Evolutionary conservation across 148 eudicot genomes (phyloP).

Genomic region (Euryodendron excelsum): DNA sequence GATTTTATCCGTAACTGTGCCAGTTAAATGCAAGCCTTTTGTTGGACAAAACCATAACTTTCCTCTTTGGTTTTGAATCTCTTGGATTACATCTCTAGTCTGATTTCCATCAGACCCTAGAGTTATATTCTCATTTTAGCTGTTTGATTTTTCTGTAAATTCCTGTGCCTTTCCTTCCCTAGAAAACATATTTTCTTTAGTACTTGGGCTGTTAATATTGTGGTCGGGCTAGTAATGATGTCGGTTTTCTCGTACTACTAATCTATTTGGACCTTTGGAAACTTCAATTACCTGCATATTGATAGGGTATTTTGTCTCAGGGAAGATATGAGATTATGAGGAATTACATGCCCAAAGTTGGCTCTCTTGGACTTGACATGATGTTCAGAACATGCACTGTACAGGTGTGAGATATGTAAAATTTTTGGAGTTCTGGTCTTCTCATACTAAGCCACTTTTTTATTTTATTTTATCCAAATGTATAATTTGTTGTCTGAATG

Average conservation of each 20-base stretch:
- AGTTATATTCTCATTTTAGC: too few species aligned
- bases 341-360: slow-evolving; percentile 99
- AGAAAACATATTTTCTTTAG: too few species aligned
- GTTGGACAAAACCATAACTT: neutral
- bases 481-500: neutral
- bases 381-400: slow-evolving; percentile 98
- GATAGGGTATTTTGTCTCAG: slow-evolving; percentile 49
- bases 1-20: neutral
- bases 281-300: slow-evolving; percentile 14
- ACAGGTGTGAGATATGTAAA: slow-evolving; percentile 57
- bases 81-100: neutral
- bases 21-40: neutral
- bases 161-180: neutral
- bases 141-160: neutral
- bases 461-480: neutral
- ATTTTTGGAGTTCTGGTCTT: neutral
- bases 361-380: slow-evolving; percentile 95
- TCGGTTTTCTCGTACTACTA: neutral
- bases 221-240: neutral
- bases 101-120: neutral
- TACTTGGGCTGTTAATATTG: too few species aligned
- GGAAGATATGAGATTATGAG: slow-evolving; percentile 97
- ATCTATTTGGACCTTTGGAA: neutral
- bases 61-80: neutral
- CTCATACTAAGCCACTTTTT: neutral